Evolutionary conservation across 1,284 basidiomycete species (phyloP), one percentile per base, ranked within the genome.

Genomic region (Leccinum solheimii): DNA sequence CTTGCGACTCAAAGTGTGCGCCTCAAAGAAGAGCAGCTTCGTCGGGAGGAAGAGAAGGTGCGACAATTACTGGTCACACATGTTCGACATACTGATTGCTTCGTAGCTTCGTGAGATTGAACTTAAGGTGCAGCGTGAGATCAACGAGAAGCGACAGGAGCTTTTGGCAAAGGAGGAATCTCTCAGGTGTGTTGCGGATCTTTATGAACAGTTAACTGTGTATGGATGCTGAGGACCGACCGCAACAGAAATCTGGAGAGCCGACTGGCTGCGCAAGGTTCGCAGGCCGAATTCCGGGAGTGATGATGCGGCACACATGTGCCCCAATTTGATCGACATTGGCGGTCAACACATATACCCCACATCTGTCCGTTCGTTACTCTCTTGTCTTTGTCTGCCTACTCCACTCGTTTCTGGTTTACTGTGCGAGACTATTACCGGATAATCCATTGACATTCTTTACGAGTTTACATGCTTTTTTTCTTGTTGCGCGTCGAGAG

Each of bases 71-170:
- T 19, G 11, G 23, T 52, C 11, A 7, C 40, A 50, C 50, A 56
- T 53, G 19, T 50, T 58, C 45, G 55, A 64, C 53, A 10, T 51
- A 51, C 45, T 68, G 61, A 66, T 55, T 56, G 61, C 61, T 63
- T 58, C 23, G 56, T 74, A 94, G 89, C 83, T 99, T 66, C 93
- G 97, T 69, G 97, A 99, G 80, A 95, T 98, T 76, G 97, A 99
- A 76, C 86, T 98, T 77, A 95, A 95, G 77, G 95, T 98, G 43
- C 97, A 98, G 78, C 88, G 97, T 64, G 97, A 99, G 83, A 97
- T 99, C 79, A 94, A 94, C 78, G 94, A 99, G 83, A 98, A 98
- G 84, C 85, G 96, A 73, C 97, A 99, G 77, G 97, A 99, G 77
- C 80, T 99, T 66, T 78, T 95, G 72, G 94, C 94, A 55, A 97